Percentiles rank a stretch among this genome's conserved stretches.
phyloP scores from a whole-genome alignment of 352 stramenopile genomes.

The Saprolegnia diclina region DNA sequence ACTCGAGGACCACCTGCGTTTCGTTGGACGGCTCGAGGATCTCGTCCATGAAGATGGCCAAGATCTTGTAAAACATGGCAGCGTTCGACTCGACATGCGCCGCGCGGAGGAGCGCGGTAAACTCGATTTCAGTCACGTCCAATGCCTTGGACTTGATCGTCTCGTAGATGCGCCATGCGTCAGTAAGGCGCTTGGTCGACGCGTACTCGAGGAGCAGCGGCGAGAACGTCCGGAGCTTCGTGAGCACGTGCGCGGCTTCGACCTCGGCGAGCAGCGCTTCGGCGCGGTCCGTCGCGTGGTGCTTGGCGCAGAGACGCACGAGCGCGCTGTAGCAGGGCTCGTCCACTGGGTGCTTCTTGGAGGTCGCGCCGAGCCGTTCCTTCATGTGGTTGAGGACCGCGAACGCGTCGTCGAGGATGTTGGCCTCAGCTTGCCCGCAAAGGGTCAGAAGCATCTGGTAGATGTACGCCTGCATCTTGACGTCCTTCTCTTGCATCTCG shows the following conservation, averaged over 20 bases:
- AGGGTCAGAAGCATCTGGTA: slow-evolving; percentile 59
- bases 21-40: slow-evolving; percentile 42
- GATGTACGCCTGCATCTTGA: slow-evolving; percentile 38
- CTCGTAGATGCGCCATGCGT: slow-evolving; percentile 50
- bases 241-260: slow-evolving; percentile 39
- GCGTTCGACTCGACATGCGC: slow-evolving; percentile 38
- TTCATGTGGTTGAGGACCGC: slow-evolving; percentile 67
- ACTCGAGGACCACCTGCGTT: slow-evolving; percentile 58
- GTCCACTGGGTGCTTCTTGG: slow-evolving; percentile 32
- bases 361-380: slow-evolving; percentile 28
- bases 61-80: slow-evolving; percentile 47
- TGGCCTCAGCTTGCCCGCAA: slow-evolving; percentile 40
- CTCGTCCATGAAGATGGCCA: slow-evolving; percentile 55
- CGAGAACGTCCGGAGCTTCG: slow-evolving; percentile 69
- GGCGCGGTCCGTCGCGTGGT: slow-evolving; percentile 48
- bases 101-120: slow-evolving; percentile 48
- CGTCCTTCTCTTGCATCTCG: slow-evolving; percentile 42
- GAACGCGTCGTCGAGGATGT: slow-evolving; percentile 42
- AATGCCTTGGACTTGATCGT: slow-evolving; percentile 44
- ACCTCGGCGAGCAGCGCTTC: slow-evolving; percentile 47
- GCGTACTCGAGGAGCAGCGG: slow-evolving; percentile 60
- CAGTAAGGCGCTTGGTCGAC: slow-evolving; percentile 43
- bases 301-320: slow-evolving; percentile 65
- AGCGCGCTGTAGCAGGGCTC: slow-evolving; percentile 71
- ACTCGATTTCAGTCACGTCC: slow-evolving; percentile 58